A percentile compares a stretch with the other conserved stretches of the same genome.
phyloP scores from a whole-genome alignment of 805 yeast species.

The Ogataea sp. region DNA sequence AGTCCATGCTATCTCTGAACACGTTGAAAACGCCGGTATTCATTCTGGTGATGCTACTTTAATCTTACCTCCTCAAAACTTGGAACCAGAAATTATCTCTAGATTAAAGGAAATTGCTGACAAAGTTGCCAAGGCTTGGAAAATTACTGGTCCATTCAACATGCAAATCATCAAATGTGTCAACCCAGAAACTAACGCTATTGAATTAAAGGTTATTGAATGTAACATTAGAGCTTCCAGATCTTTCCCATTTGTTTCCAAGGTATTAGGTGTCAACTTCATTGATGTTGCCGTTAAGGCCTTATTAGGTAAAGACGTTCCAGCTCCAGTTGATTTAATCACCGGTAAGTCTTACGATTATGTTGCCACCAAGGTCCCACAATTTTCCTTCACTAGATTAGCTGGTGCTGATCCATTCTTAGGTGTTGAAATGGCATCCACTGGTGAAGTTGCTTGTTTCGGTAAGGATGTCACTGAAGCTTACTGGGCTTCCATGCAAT shows the following conservation, averaged over 20 bases:
- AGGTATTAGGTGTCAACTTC: constrained; percentile 90
- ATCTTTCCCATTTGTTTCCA: constrained; percentile 98
- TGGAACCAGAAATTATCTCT: constrained; percentile 55
- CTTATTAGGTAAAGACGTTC: constrained; percentile 63
- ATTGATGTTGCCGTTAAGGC: constrained; percentile 93
- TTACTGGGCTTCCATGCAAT: constrained; percentile 95
- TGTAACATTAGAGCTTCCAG: constrained; percentile 98
- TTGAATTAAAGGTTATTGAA: constrained; percentile 86
- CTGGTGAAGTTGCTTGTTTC: constrained; percentile 98
- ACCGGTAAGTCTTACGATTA: constrained; percentile 53
- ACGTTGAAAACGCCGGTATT: constrained; percentile 97
- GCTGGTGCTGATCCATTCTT: constrained; percentile 99
- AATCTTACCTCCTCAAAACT: constrained; percentile 82
- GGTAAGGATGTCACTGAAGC: constrained; percentile 84
- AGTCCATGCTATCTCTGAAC: constrained; percentile 95
- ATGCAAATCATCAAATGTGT: constrained; percentile 91
- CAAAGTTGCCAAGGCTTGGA: constrained; percentile 90
- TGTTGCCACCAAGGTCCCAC: constrained; percentile 97
- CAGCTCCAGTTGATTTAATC: constrained; percentile 82
- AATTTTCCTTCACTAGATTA: constrained; percentile 94
- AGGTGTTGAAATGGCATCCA: constrained; percentile 99
- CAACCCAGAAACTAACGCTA: constrained; percentile 46
- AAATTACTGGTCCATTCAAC: constrained; percentile 96
- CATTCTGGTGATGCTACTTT: constrained; percentile 99
- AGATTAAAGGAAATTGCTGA: constrained; percentile 85